Conservation (phyloP, 2,329 filamentous ascomycete species). For the Phialophora macrospora region DNA sequence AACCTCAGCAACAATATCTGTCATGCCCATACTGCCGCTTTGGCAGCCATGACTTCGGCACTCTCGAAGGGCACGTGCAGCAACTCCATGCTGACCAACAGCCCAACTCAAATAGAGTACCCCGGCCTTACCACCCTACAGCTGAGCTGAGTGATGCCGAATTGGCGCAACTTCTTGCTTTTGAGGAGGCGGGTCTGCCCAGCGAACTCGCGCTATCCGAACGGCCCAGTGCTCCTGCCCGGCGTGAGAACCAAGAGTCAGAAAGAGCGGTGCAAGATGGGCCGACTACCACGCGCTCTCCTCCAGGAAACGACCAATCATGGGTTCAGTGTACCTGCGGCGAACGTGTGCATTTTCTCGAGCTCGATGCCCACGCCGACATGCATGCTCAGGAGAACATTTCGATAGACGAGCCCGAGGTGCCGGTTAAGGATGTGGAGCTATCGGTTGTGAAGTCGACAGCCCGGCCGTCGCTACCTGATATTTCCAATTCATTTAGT, state of each 20-base stretch:
- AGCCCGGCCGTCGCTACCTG: constrained; percentile 19
- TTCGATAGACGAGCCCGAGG: constrained; percentile 49
- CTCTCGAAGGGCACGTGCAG: constrained; percentile 29
- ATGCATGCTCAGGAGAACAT: constrained; percentile 60
- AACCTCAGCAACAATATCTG: constrained; percentile 21
- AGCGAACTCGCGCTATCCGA: constrained; percentile 33
- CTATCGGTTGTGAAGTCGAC: constrained; percentile 18
- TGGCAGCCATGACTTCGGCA: constrained; percentile 26
- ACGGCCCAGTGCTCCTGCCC: constrained; percentile 28
- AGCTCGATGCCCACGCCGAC: constrained; percentile 65
- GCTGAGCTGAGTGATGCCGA: constrained; percentile 28
- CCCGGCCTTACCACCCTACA: constrained; percentile 4
- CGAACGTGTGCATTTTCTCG: constrained; percentile 59
- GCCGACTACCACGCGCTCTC: constrained; percentile 2
- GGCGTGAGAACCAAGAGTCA: not conserved
- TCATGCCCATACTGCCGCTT: constrained; percentile 31
- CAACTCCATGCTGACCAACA: constrained; percentile 22
- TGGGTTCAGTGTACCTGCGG: constrained; percentile 53
- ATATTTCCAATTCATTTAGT: constrained; percentile 34
- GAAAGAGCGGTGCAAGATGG: constrained; percentile 20
- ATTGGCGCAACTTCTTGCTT: constrained; percentile 36
- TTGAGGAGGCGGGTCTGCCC: constrained; percentile 37
- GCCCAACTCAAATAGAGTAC: not conserved
- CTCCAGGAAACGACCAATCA: constrained; percentile 10
- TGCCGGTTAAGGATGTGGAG: constrained; percentile 41